Conservation (phyloP, 306 rosid species). For the Cicer chorassanicum region DNA sequence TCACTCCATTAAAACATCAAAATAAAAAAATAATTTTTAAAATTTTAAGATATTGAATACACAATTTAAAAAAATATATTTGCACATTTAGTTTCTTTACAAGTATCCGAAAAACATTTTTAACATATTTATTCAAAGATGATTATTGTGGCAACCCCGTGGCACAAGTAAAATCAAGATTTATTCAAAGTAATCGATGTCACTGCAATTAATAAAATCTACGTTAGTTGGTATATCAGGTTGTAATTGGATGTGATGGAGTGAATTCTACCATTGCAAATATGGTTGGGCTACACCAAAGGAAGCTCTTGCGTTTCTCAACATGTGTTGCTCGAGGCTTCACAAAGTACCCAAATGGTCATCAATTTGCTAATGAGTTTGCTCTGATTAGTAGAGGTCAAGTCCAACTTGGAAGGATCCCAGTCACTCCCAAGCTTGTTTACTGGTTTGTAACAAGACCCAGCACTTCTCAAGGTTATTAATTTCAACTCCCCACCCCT, state of each 20-base stretch:
- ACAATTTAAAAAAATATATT: too few relatives aligned
- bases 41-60: too few relatives aligned
- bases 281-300: slow-evolving; percentile 44
- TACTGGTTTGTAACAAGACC: slow-evolving; percentile 60
- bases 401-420: slow-evolving; percentile 52
- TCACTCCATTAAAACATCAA: too few relatives aligned
- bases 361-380: slow-evolving; percentile 50
- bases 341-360: slow-evolving; percentile 58
- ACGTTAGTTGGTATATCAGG: slow-evolving; percentile 29
- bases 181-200: too few relatives aligned
- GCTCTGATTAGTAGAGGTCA: slow-evolving; percentile 34
- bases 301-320: slow-evolving; percentile 15
- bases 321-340: slow-evolving; percentile 56
- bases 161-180: too few relatives aligned
- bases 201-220: neutral
- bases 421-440: slow-evolving; percentile 47
- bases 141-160: too few relatives aligned
- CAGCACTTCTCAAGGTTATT: slow-evolving; percentile 42
- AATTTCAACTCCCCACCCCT: neutral
- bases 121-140: too few relatives aligned
- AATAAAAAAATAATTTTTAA: too few relatives aligned
- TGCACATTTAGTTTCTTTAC: too few relatives aligned
- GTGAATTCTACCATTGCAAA: slow-evolving; percentile 53
- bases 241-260: slow-evolving; percentile 71
- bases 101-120: too few relatives aligned